Base-by-base conservation (phyloP, 495 filamentous ascomycete species). In the Podospora fimiseda region DNA sequence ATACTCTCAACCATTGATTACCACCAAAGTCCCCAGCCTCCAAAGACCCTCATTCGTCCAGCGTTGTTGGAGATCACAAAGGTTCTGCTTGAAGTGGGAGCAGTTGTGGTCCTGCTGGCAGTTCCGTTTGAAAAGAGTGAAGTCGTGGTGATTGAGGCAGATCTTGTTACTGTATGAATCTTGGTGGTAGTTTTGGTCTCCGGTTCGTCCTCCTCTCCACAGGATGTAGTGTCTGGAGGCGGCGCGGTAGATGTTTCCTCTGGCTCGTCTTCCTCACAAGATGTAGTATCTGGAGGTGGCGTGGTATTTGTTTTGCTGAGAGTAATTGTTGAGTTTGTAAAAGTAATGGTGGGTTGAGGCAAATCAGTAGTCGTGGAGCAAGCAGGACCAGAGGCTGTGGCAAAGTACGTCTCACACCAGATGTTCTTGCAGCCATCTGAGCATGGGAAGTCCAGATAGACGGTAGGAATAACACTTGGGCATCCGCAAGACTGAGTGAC, bases 401-500 rank as follows among this genome's bases (percentile, higher is more conserved):
- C 4, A 13, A 3, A 21, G 42, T 20, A 44, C 2, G 58, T 63
- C 13, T 49, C 18, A 44, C 61, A 63, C 49, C 47, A 48, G 0
- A 60, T 16, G 14, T 50, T 55, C 11, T 19, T 36, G 44, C 61
- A 63, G 2, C 47, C 48, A 5, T 36, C 36, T 14, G 30, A 33
- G 50, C 61, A 63, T 3, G 61, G 61, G 36, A 56, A 60, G 50
- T 60, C 55, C n/a, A 60, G 45, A 15, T 44, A 39, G 19, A 60
- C 55, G 6, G 61, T 63, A 3, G 58, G 50, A 30, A 60, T 33
- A 14, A 50, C 43, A 6, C 39, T 43, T 16, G 61, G 58, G 42
- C 61, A 63, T 5, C 58, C 55, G 50, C 58, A 60, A n/a, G 55
- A 56, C 48, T 63, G 61, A 9, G 61, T 63, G 6, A 59, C 46